Base-by-base conservation (phyloP, 2,329 filamentous ascomycete species). In the Drechslera avenae region DNA sequence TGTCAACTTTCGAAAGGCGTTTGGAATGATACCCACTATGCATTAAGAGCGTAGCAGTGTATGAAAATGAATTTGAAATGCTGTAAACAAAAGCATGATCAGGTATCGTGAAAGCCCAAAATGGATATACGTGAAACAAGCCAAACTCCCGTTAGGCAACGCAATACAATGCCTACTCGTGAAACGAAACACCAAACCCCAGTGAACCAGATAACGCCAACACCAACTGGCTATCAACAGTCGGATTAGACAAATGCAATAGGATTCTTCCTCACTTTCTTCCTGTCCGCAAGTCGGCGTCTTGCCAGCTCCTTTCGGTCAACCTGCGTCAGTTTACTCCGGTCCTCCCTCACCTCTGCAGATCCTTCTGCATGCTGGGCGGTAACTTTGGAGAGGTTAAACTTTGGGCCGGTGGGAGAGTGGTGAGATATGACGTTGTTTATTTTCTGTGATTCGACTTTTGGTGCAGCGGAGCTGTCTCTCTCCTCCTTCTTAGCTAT, bases 271-370 rank as follows among this genome's bases (percentile, higher is more conserved):
- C 56, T 67, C 53, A 63, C 49, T 49, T 58, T 62, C 58, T 60
- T 72, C 50, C 62, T 59, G 44, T 65, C 64, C 37, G 53, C 56
- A 5, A 72, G 56, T 13, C 68, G 52, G 37, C 54, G 55, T 35
- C 56, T 64, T 12, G 70, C 69, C 21, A 64, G 55, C 35, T 59
- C 60, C 46, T 68, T 69, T 5, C 67, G 61, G 30, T 70, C 64
- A 3, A 56, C 54, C 16, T 60, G 53, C 18, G 59, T 18, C 39
- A 52, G 53, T 28, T 66, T 50, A 10, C 52, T 56, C 14, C 58
- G 53, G 12, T 66, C 65, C 4, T 54, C 56, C 32, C 50, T 59
- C 18, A 59, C 52, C 17, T 64, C 51, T 3, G 60, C 43, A 5
- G 64, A 63, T 12, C 54, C 57, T 48, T 64, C 62, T 10, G 61